Evolutionary conservation across 345 rosid genomes (phyloP).

Genomic region (Sisymbrium irio): DNA sequence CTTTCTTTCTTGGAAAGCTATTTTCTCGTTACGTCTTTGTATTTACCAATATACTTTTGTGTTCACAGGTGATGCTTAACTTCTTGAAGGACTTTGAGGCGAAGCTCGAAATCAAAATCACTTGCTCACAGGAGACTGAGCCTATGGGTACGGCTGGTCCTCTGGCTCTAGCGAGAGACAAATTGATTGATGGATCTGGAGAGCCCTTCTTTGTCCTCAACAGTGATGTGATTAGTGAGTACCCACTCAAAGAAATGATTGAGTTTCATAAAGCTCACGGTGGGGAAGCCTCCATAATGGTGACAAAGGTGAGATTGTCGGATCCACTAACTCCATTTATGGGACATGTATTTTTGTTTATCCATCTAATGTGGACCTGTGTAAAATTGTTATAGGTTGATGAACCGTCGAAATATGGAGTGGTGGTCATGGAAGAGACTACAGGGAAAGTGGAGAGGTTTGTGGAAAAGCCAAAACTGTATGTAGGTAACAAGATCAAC

Average conservation of each 20-base stretch:
- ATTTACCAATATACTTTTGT: neutral
- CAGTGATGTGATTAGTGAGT: conserved; percentile 99
- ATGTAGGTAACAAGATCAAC: conserved; percentile 96
- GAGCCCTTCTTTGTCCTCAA: conserved; percentile 97
- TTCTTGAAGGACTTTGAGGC: conserved; percentile 90
- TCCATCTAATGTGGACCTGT: neutral
- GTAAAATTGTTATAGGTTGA: conserved; percentile 58
- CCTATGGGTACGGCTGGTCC: conserved; percentile 99
- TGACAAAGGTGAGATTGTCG: conserved; percentile 67
- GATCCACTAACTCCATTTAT: neutral
- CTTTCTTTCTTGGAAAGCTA: neutral
- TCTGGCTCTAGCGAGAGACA: conserved; percentile 93
- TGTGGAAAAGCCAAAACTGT: conserved; percentile 91
- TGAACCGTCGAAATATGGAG: conserved; percentile 98
- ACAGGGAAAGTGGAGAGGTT: conserved; percentile 82
- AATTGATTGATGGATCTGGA: conserved; percentile 72
- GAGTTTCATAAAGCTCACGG: conserved; percentile 89
- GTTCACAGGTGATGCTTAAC: conserved; percentile 74
- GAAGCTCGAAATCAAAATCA: conserved; percentile 84
- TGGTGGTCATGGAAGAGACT: conserved; percentile 87
- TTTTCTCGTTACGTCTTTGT: neutral
- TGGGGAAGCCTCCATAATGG: conserved; percentile 99
- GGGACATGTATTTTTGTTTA: neutral
- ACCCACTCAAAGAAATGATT: conserved; percentile 78
- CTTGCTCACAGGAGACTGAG: conserved; percentile 98